A percentile compares a stretch with the other conserved stretches of the same genome.
These are phyloP conservation scores for Capniomyces stellatus DNA, from an alignment of 371 early-diverging fungal species.

Conservation along the genomic window DNA sequence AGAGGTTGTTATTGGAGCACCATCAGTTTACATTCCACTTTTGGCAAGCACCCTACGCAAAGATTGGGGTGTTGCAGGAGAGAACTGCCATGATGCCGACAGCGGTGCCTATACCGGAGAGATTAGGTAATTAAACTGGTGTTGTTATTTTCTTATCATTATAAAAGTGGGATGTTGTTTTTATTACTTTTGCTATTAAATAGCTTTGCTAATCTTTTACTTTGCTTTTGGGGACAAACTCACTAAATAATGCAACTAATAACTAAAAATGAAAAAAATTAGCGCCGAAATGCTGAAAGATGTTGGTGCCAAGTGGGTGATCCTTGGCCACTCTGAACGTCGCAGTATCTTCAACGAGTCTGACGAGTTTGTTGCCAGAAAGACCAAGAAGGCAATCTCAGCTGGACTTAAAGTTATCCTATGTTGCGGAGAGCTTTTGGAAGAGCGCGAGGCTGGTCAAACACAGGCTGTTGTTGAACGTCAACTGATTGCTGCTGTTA, in stretches of 20 bases:
- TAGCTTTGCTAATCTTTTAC: neutral
- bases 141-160: neutral
- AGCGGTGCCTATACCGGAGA: conserved; percentile 99
- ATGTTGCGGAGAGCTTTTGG: conserved; percentile 94
- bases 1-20: conserved; percentile 97
- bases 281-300: conserved; percentile 93
- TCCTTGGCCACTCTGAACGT: conserved; percentile 99
- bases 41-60: conserved; percentile 55
- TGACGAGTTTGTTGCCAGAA: conserved; percentile 71
- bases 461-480: conserved; percentile 77
- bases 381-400: conserved; percentile 73
- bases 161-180: neutral
- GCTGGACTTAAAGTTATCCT: conserved; percentile 85
- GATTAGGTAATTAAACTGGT: conserved; percentile 66
- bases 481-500: conserved; percentile 72
- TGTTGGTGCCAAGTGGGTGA: conserved; percentile 81
- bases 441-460: conserved; percentile 75
- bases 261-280: too few species aligned
- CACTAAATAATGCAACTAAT: too few species aligned
- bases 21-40: conserved; percentile 74
- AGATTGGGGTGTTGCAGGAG: conserved; percentile 84
- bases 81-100: conserved; percentile 76
- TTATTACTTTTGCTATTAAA: neutral
- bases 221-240: too few species aligned
- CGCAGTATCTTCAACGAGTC: conserved; percentile 83